These are phyloP conservation scores for Corynespora cassiicola DNA, from an alignment of 2,329 filamentous ascomycete genomes.

Conservation along the genomic window DNA sequence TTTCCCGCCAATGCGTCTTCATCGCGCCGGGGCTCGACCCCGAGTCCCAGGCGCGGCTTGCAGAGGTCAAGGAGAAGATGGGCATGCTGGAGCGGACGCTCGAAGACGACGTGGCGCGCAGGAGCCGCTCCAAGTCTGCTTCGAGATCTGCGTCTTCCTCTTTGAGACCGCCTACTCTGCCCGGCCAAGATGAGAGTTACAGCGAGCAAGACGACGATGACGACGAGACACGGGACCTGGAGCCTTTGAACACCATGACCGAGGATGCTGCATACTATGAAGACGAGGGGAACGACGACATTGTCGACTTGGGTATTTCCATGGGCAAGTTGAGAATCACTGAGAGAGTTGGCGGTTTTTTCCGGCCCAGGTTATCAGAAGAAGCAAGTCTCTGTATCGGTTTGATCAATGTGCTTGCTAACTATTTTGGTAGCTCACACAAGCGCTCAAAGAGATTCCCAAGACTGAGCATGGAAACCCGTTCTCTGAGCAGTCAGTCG, in stretches of 20 bases:
- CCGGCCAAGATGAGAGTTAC: slow-evolving; percentile 55
- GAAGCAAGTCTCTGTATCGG: slow-evolving; percentile 59
- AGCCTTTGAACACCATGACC: slow-evolving; percentile 67
- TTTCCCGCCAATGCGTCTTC: slow-evolving; percentile 64
- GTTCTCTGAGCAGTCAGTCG: slow-evolving; percentile 18
- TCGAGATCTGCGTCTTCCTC: slow-evolving; percentile 2
- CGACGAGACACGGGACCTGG: slow-evolving; percentile 65
- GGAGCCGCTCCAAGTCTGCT: slow-evolving; percentile 21
- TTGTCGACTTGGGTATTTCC: slow-evolving; percentile 74
- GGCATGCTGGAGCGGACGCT: slow-evolving; percentile 73
- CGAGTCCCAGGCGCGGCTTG: slow-evolving; percentile 71
- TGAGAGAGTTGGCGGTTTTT: slow-evolving; percentile 75
- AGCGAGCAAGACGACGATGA: slow-evolving; percentile 62
- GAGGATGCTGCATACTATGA: slow-evolving; percentile 74
- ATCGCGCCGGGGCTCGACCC: slow-evolving; percentile 73
- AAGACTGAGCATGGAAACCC: slow-evolving; percentile 12
- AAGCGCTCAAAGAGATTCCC: slow-evolving; percentile 38
- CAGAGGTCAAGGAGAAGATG: slow-evolving; percentile 81
- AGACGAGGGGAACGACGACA: slow-evolving; percentile 69
- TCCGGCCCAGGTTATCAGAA: slow-evolving; percentile 72
- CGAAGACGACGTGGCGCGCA: slow-evolving; percentile 70
- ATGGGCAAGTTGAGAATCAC: slow-evolving; percentile 76
- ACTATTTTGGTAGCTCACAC: slow-evolving; percentile 29
- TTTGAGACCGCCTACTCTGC: slow-evolving; percentile 18
- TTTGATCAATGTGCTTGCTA: slow-evolving; percentile 1